Percentiles rank a stretch among this genome's conserved stretches.
Evolutionary conservation across 1,284 basidiomycete species (phyloP).

Genomic region (Naganishia liquefaciens): DNA sequence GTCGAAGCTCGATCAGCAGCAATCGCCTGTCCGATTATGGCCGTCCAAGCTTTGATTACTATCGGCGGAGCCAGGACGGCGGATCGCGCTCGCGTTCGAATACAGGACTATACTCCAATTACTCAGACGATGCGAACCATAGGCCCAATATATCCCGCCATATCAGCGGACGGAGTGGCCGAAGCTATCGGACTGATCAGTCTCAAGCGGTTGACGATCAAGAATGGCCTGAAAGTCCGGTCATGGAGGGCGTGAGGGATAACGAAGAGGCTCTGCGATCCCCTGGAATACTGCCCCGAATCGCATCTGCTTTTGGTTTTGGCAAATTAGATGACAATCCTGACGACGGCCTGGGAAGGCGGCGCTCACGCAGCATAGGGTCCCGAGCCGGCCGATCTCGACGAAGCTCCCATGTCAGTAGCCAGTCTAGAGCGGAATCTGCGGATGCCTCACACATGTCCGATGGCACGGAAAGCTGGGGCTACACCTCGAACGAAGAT

Average conservation of each 20-base stretch:
- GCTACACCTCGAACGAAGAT: slow-evolving; percentile 46
- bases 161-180: slow-evolving; percentile 24
- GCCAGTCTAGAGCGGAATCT: slow-evolving; percentile 36
- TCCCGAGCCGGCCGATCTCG: slow-evolving; percentile 26
- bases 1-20: slow-evolving; percentile 28
- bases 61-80: slow-evolving; percentile 21
- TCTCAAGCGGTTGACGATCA: slow-evolving; percentile 31
- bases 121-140: slow-evolving; percentile 17
- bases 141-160: slow-evolving; percentile 25
- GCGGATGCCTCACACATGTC: slow-evolving; percentile 23
- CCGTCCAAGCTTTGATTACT: slow-evolving; percentile 7
- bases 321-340: slow-evolving; percentile 36
- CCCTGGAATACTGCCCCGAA: slow-evolving; percentile 40
- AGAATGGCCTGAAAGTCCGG: slow-evolving; percentile 17
- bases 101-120: slow-evolving; percentile 22
- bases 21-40: slow-evolving; percentile 9
- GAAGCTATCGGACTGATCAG: slow-evolving; percentile 20
- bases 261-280: slow-evolving; percentile 24
- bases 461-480: slow-evolving; percentile 48
- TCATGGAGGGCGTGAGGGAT: slow-evolving; percentile 9
- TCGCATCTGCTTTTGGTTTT: slow-evolving; percentile 51
- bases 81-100: slow-evolving; percentile 23
- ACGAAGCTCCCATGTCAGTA: slow-evolving; percentile 34
- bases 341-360: slow-evolving; percentile 27
- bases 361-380: slow-evolving; percentile 31